These are phyloP conservation scores for Euptelea pleiosperma DNA, from an alignment of 164 flowering plant species.

Conservation along the genomic window DNA sequence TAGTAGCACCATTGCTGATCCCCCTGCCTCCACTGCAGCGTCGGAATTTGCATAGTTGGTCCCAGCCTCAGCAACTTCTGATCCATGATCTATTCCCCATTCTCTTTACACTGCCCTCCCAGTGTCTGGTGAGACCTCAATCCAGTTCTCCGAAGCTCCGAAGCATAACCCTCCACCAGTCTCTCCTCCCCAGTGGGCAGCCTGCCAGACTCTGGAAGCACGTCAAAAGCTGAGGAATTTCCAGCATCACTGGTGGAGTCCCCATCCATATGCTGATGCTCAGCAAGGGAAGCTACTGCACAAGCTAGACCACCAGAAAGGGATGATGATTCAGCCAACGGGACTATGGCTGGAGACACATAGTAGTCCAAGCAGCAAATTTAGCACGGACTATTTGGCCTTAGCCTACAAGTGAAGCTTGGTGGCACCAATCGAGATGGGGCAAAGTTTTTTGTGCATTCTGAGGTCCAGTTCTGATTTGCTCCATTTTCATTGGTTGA, in stretches of 20 bases:
- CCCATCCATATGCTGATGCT: constrained; percentile 57
- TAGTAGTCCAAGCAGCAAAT: too few relatives aligned
- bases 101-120: constrained; percentile 26
- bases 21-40: constrained; percentile 29
- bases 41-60: constrained; percentile 56
- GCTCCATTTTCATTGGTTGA: too few relatives aligned
- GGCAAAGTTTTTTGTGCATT: too few relatives aligned
- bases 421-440: too few relatives aligned
- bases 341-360: constrained; percentile 26
- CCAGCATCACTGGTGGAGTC: constrained; percentile 23
- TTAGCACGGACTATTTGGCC: too few relatives aligned
- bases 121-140: constrained; percentile 23
- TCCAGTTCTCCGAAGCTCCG: constrained; percentile 26
- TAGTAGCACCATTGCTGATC: constrained; percentile 20
- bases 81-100: constrained; percentile 38
- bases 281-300: constrained; percentile 82
- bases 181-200: constrained; percentile 22
- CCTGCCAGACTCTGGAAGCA: constrained; percentile 30
- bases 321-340: constrained; percentile 43
- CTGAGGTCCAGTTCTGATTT: too few relatives aligned
- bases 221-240: constrained; percentile 22
- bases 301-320: constrained; percentile 86
- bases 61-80: constrained; percentile 57
- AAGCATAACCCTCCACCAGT: constrained; percentile 25
- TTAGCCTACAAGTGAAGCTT: too few relatives aligned